Evolutionary conservation across 73 alveolate genomes (phyloP).

Genomic region (Paramecium tetraurelia): DNA sequence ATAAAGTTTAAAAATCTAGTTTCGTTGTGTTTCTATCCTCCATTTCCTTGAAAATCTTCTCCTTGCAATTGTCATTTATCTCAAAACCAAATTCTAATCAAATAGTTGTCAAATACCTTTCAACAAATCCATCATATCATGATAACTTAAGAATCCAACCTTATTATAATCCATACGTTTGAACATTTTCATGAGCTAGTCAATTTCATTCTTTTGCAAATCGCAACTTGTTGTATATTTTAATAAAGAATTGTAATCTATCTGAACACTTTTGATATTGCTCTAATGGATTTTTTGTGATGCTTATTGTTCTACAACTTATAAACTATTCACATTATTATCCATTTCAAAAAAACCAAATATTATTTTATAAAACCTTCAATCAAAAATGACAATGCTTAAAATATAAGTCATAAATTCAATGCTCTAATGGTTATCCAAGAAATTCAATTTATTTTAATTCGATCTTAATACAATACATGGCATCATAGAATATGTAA

Average conservation of each 20-base stretch:
- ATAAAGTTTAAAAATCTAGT: neutral
- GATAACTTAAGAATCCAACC: neutral
- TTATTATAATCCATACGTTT: neutral
- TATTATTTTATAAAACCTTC: neutral
- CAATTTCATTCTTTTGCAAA: neutral
- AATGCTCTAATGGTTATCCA: neutral
- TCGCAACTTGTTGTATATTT: neutral
- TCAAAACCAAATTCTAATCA: neutral
- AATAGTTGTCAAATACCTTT: neutral
- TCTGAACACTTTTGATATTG: neutral
- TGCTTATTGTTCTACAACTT: neutral
- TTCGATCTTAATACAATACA: neutral
- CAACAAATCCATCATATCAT: neutral
- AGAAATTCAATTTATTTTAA: neutral
- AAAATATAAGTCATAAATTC: neutral
- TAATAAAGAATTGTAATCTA: neutral
- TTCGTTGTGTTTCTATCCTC: conserved; percentile 18
- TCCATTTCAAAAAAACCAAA: neutral
- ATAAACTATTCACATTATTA: neutral
- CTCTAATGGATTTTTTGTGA: neutral
- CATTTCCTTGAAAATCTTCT: neutral
- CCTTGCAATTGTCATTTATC: neutral
- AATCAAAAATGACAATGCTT: neutral
- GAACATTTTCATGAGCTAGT: neutral
- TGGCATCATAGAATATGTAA: neutral